Percentiles rank a stretch among this genome's conserved stretches.
Conservation (phyloP, 2,329 filamentous ascomycete species). For the Aspergillus ustus region DNA sequence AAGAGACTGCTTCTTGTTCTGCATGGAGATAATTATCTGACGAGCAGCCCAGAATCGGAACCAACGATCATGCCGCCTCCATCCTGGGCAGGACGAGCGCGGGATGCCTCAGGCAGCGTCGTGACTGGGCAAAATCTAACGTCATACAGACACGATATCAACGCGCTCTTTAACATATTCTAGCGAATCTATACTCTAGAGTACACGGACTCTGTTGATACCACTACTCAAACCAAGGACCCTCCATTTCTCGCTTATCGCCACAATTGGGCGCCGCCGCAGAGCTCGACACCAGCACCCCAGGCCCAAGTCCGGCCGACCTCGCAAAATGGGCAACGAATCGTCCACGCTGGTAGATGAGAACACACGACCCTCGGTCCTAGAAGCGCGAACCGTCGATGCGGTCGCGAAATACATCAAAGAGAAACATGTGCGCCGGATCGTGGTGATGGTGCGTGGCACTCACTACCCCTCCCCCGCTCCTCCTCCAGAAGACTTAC, state of each 20-base stretch:
- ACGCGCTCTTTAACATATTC: not conserved
- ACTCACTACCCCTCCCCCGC: constrained; percentile 14
- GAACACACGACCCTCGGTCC: constrained; percentile 65
- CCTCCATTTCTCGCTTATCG: not conserved
- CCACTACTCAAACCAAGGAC: not conserved
- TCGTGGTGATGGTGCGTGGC: constrained; percentile 76
- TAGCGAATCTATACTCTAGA: not conserved
- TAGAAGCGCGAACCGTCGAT: constrained; percentile 71
- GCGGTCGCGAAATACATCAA: constrained; percentile 82
- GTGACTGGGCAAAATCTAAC: constrained; percentile 16
- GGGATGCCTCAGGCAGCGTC: constrained; percentile 21
- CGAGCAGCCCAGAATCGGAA: not conserved
- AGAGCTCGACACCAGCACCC: constrained; percentile 28
- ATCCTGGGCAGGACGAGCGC: not conserved
- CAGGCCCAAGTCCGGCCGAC: constrained; percentile 22
- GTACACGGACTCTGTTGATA: not conserved
- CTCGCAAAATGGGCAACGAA: constrained; percentile 78
- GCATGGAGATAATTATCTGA: not conserved
- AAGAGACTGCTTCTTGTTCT: not conserved
- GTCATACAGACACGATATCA: constrained; percentile 15
- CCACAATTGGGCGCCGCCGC: constrained; percentile 30
- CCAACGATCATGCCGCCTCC: not conserved
- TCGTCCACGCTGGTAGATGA: constrained; percentile 70
- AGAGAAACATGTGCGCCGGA: constrained; percentile 66
- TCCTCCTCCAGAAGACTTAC: not conserved